Evolutionary conservation across 306 rosid genomes (phyloP), one percentile per base, ranked within the genome.

Genomic region (Castanea sativa): DNA sequence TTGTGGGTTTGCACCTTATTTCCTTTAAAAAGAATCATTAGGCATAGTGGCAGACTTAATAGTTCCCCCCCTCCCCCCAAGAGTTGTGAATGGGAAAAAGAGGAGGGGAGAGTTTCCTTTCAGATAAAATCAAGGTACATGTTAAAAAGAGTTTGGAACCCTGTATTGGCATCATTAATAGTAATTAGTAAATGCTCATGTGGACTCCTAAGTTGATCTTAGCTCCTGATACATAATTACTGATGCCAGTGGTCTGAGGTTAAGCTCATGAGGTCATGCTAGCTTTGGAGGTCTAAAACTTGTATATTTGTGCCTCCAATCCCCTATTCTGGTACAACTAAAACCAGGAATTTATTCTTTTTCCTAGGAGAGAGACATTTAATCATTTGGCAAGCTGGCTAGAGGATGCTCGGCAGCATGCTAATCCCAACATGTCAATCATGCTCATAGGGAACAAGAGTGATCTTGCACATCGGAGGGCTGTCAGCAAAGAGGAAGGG

Each of bases 391-490:
- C 97, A n/a, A 94, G 94, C 87, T 94, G 99, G 99, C 87, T 94
- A 32, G 99, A 94, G 90, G 99, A 94, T 87, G 97, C 99, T 32
- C 92, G 97, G 69, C 99, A 94, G 85, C 99, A 94, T 86, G 99
- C 97, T 35, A 94, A 92, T 86, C 92, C 99, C 70, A 94, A 91
- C 86, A 92, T 94, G 99, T 63, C 97, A 41, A 94, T 94, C 88
- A 94, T 90, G 86, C 99, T 94, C 51, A 74, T 92, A 67, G 99
- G 97, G 52, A 94, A 94, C 87, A 94, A 94, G 86, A 83, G 90
- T 55, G 99, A 94, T 83, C 97, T 92, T 45, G 83, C 95, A 71
- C 97, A 94, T 83, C 80, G 99, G 73, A 88, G 99, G 82, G 97
- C 97, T 18, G 97, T 94, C 74, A 92, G 97, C 87, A 94, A 87